Base-by-base conservation (phyloP, 2,329 filamentous ascomycete genomes). In the Pyrenophora tritici-repentis region DNA sequence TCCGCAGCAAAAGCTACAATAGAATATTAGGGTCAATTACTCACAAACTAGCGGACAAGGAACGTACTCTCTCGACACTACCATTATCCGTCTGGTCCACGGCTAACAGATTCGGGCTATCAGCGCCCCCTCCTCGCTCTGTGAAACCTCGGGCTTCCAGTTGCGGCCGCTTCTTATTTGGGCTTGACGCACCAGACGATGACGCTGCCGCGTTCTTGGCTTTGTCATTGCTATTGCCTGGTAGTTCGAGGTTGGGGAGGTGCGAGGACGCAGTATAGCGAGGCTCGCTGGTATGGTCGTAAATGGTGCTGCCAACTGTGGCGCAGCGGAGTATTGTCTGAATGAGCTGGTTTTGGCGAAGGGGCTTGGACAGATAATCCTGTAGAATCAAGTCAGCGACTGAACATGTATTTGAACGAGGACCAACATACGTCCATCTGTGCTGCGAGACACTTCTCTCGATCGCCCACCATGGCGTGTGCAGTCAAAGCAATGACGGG, bases 311-410 rank as follows among this genome's bases (percentile, higher is more conserved):
- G 50, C 93, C 91, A 29, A 97, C 86, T 4, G 94, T 97, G 10
- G 91, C 93, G 71, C 93, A 97, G 74, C 97, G 96, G 59, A 97
- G 83, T 53, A 99, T 97, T 1, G 92, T 97, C 77, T 97, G 93
- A 67, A 97, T 97, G 68, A 97, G 87, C 73, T 96, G 91, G 72
- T 96, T 97, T 71, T 96, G 93, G 75, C 97, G 95, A 55, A 97
- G 80, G 20, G 93, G 93, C 73, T 99, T 99, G 14, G 93, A 96
- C 35, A 99, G 80, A 71, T 99, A 99, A 74, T 99, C 94, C 73
- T 75, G 44, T 13, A 16, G 13, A 26, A 14, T 17, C n/a, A 16
- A 38, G 53, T 71, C 44, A 65, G 56, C 44, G 53, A 38, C 16
- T 16, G 2, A 29, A 24, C 5, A n/a, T 7, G 1, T 29, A 13